A percentile compares a stretch with the other conserved stretches of the same genome.
Conservation (phyloP, 805 yeast genomes). For the Saccharomycopsis sp. region DNA sequence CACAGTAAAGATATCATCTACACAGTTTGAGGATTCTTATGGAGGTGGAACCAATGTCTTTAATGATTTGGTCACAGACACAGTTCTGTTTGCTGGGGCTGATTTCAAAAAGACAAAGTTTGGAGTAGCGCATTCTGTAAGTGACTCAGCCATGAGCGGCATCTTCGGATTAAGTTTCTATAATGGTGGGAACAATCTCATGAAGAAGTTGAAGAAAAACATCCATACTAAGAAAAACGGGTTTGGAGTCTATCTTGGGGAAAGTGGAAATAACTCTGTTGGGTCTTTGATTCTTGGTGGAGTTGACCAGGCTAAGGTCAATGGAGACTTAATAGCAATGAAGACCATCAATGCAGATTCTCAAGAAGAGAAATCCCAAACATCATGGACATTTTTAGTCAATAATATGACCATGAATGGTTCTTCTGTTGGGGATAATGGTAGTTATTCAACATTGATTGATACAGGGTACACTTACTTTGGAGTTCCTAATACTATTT, state of each 20-base stretch:
- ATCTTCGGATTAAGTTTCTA: too few species aligned
- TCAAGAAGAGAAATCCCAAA: neutral
- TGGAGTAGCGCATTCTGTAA: too few species aligned
- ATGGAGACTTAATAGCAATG: neutral
- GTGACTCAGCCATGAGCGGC: too few species aligned
- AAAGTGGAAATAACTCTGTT: too few species aligned
- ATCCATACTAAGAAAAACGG: too few species aligned
- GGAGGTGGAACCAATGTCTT: neutral
- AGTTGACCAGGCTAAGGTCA: conserved; percentile 6
- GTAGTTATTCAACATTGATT: neutral
- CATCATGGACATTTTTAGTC: neutral
- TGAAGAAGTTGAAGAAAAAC: too few species aligned
- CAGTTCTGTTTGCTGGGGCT: neutral
- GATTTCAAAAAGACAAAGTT: too few species aligned
- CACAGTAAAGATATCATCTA: too few species aligned
- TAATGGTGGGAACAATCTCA: too few species aligned
- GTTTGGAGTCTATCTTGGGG: too few species aligned
- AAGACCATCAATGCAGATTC: neutral
- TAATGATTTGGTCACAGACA: neutral
- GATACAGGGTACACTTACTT: neutral
- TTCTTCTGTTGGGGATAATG: neutral
- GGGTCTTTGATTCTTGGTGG: conserved; percentile 6
- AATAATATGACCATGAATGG: neutral
- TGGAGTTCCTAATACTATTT: neutral
- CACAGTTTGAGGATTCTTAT: neutral